Conservation (phyloP, 1,139 yeast genomes). For the Oligophagozyma castellii region DNA sequence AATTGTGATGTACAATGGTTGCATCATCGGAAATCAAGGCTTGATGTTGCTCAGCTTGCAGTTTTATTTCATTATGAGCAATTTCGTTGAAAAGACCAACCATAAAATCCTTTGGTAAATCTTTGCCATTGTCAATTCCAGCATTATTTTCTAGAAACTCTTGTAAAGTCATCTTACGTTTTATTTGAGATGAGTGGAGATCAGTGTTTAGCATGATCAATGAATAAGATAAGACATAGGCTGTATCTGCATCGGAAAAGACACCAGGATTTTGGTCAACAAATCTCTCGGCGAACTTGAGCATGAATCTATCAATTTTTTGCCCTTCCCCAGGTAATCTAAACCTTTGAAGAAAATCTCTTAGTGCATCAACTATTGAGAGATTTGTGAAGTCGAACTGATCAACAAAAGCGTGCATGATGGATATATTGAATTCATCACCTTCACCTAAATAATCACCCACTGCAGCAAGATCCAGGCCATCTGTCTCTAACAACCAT, state of each 20-base stretch:
- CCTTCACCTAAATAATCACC: constrained; percentile 95
- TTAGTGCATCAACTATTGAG: constrained; percentile 73
- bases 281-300: constrained; percentile 89
- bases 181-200: constrained; percentile 77
- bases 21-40: constrained; percentile 63
- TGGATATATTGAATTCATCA: constrained; percentile 57
- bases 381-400: constrained; percentile 59
- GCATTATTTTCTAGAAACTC: constrained; percentile 75
- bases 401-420: constrained; percentile 92
- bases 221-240: constrained; percentile 85
- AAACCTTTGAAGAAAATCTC: constrained; percentile 73
- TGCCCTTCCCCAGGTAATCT: constrained; percentile 97
- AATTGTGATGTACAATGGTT: constrained; percentile 28
- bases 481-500: constrained; percentile 64
- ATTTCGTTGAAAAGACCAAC: constrained; percentile 64
- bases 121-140: constrained; percentile 89
- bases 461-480: constrained; percentile 67
- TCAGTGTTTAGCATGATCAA: constrained; percentile 91
- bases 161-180: constrained; percentile 74
- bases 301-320: constrained; percentile 90
- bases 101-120: constrained; percentile 63
- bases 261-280: constrained; percentile 74
- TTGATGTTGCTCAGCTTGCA: constrained; percentile 89
- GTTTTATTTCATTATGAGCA: constrained; percentile 67
- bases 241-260: constrained; percentile 88